Conservation (phyloP, 441 rosid species). For the Adansonia grandidieri region DNA sequence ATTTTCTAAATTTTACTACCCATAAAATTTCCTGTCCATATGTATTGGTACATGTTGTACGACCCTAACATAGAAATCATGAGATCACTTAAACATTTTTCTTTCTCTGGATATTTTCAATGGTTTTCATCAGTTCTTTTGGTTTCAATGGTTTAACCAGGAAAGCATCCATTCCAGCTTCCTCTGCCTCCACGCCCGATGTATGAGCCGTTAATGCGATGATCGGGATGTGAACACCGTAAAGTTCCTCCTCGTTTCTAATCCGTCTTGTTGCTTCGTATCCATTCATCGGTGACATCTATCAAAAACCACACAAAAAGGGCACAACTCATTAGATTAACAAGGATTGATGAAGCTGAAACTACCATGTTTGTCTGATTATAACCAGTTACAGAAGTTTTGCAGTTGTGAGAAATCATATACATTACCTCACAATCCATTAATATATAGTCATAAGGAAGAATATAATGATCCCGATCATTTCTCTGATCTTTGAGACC, state of each 20-base stretch:
- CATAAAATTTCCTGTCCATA: background rate
- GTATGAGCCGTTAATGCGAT: slow-evolving; percentile 69
- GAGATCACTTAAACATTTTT: background rate
- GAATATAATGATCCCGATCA: slow-evolving; percentile 19
- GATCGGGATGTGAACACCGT: slow-evolving; percentile 62
- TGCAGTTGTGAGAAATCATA: background rate
- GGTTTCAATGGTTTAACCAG: slow-evolving; percentile 44
- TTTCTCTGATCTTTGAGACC: slow-evolving; percentile 39
- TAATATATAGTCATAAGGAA: slow-evolving; percentile 65
- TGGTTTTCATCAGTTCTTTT: slow-evolving; percentile 39
- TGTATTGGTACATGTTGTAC: background rate
- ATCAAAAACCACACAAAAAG: background rate
- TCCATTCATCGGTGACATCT: slow-evolving; percentile 82
- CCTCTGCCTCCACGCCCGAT: slow-evolving; percentile 41
- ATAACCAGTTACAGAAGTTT: background rate
- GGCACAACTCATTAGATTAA: background rate
- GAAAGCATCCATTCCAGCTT: slow-evolving; percentile 71
- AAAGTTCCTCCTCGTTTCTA: slow-evolving; percentile 53
- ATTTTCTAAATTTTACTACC: background rate
- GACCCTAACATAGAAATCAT: background rate
- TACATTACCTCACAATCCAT: slow-evolving; percentile 83
- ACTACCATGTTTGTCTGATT: background rate
- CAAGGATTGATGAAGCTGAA: background rate
- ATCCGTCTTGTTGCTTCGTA: slow-evolving; percentile 68
- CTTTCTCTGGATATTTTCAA: background rate